phyloP scores from a whole-genome alignment of 2,329 filamentous ascomycete species.

The Phyllosticta capitalensis region DNA sequence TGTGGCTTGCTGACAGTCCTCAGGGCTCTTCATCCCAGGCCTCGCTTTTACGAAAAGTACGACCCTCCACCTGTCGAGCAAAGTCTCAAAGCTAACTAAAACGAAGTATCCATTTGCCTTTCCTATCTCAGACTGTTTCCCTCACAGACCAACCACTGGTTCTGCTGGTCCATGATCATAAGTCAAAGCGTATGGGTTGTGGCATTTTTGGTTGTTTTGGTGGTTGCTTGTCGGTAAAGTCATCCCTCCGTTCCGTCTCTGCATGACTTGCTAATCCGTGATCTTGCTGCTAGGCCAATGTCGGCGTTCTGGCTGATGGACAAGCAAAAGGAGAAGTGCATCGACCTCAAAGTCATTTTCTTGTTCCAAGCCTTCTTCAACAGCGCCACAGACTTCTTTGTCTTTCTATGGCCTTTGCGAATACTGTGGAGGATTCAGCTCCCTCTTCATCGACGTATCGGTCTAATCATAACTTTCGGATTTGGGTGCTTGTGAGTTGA shows the following conservation, averaged over 20 bases:
- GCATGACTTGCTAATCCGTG: not conserved
- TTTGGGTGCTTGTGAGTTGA: constrained; percentile 19
- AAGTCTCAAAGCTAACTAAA: constrained; percentile 11
- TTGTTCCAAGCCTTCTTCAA: constrained; percentile 21
- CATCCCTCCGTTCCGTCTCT: not conserved
- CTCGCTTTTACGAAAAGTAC: constrained; percentile 20
- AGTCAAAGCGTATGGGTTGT: constrained; percentile 18
- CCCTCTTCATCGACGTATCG: constrained; percentile 21
- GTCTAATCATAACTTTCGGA: constrained; percentile 23
- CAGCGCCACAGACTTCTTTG: constrained; percentile 24
- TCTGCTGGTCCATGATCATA: constrained; percentile 19
- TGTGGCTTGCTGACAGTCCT: not conserved
- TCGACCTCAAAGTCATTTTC: constrained; percentile 19
- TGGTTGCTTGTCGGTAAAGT: constrained; percentile 23
- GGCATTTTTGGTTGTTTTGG: constrained; percentile 18
- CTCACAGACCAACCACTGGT: constrained; percentile 20
- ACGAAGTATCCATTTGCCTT: not conserved
- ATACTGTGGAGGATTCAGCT: constrained; percentile 20
- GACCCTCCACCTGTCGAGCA: constrained; percentile 14
- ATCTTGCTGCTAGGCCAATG: constrained; percentile 1
- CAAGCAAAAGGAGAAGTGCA: constrained; percentile 16
- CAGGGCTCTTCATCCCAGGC: constrained; percentile 19
- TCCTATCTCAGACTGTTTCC: constrained; percentile 20
- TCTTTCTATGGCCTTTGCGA: constrained; percentile 24
- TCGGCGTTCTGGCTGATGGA: constrained; percentile 1